Base-by-base conservation (phyloP, 257 asterid species). In the Leptodermis oblonga region DNA sequence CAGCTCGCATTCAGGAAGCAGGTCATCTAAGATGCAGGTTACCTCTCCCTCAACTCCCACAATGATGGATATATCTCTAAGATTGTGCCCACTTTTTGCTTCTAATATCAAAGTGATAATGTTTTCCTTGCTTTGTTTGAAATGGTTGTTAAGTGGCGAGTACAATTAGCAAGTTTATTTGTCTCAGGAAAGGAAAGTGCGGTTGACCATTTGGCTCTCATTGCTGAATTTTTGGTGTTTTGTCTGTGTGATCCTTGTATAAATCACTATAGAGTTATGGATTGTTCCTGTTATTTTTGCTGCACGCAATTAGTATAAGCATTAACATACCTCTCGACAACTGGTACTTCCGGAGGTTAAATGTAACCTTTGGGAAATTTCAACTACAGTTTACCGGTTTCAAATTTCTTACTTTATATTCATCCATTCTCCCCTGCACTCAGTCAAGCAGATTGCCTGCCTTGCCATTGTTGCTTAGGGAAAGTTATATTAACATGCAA, bases 11-110 rank as follows among this genome's bases (percentile, higher is more conserved):
- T 76, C 90, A 81, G 70, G 97, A 90, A 83, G 95, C 92, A 0
- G 90, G 92, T 62, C 95, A 87, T 84, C 91, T 90, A 23, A 84
- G 97, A 85, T 90, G 97, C 96, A 90, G 96, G 97, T 90, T 63
- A 60, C 49, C 54, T 73, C 66, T 69, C 34, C 46, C 54, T 59
- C 54, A 23, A 10, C 64, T 64, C 63, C 31, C 68, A n/a, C 61
- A 5, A 9, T 67, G 5, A 12, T 14, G 26, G 33, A 20, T 41
- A 25, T 2, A 13, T 25, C 26, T 53, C 53, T 37, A 3, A 17
- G n/a, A 30, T 22, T 22, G 1, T 36, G 17, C 30, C 45, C 20
- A 7, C 20, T 53, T 4, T 33, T 34, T 33, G 61, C 71, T n/a
- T 15, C 46, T 54, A 26, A 34, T 52, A 22, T 6, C 22, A 15